Base-by-base conservation (phyloP, 768 basidiomycete genomes). In the Serendipita vermifera region DNA sequence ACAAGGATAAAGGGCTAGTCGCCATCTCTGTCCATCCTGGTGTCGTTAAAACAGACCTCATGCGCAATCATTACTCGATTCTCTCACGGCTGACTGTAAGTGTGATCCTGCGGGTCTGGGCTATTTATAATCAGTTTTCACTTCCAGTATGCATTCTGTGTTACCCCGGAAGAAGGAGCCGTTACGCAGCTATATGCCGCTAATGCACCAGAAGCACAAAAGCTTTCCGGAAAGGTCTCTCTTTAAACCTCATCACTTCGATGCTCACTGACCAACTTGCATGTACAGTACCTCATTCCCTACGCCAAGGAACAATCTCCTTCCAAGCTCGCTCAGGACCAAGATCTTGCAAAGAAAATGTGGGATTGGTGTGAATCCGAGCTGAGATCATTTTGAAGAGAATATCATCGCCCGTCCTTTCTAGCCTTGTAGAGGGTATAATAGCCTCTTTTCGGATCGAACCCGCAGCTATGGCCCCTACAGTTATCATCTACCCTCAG, bases 1-100 rank as follows among this genome's bases (percentile, higher is more conserved):
- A 59, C 31, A 43, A 43, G 17, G 55, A 59, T 15, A 46, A 53
- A 36, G 56, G 56, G 33, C 32, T 59, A 9, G 36, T 59, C 2
- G 41, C 55, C 13, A 59, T 57, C 27, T 40, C 38, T 5, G 17
- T 59, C 17, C 55, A 59, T 41, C 55, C 58, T 20, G 58, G 58
- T 2, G 46, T 35, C 11, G 32, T 59, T n/a, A 17, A 36, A 29
- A 26, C 55, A 0, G 55, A 59, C 22, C 55, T 59, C 15, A 33
- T 48, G 29, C 40, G 58, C 24, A 36, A 38, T 29, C 39, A 20
- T 6, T 17, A 41, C 39, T 41, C 26, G 7, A 41, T 41, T 41
- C 26, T 26, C 5, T 20, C 17, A n/a, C 17, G 15, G 26, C 15
- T 41, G 6, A 5, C 26, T n/a, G 39, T 41, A 26, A 41, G 39